Conservation (phyloP, 768 basidiomycete genomes). For the Sutorius australiensis region DNA sequence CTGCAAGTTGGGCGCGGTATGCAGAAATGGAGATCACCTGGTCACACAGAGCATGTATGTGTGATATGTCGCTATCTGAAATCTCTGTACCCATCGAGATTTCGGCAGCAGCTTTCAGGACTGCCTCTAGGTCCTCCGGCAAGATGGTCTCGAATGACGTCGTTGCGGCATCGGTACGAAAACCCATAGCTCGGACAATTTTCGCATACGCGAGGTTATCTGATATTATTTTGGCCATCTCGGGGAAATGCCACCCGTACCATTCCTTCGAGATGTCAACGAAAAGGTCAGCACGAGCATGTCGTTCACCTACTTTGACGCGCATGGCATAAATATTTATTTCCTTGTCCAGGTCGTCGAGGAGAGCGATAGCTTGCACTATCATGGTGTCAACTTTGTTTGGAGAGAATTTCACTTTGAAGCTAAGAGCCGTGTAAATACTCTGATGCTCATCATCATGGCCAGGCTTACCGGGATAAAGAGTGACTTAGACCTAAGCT, state of each 20-base stretch:
- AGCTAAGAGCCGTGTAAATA: conserved; percentile 46
- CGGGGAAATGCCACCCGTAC: conserved; percentile 99
- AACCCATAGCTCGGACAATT: conserved; percentile 89
- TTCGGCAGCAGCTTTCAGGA: conserved; percentile 93
- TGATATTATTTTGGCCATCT: conserved; percentile 96
- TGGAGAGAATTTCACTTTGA: conserved; percentile 99
- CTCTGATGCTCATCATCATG: not conserved
- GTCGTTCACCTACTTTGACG: conserved; percentile 69
- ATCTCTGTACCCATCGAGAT: conserved; percentile 99
- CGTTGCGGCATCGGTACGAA: conserved; percentile 87
- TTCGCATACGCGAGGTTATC: conserved; percentile 98
- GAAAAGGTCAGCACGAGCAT: not conserved
- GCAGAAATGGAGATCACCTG: conserved; percentile 96
- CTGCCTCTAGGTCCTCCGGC: conserved; percentile 94
- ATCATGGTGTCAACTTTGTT: conserved; percentile 99
- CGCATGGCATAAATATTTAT: conserved; percentile 99
- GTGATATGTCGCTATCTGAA: conserved; percentile 92
- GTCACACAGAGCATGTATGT: conserved; percentile 95
- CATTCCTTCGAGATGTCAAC: conserved; percentile 67
- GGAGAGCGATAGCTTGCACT: conserved; percentile 94
- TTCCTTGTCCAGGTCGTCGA: conserved; percentile 99
- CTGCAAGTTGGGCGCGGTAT: conserved; percentile 92
- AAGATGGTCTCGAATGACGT: conserved; percentile 88
- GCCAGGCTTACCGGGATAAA: conserved; percentile 68
- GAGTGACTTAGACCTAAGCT: conserved; percentile 96